Base-by-base conservation (phyloP, 1,139 yeast genomes). In the Yamadazyma membranifaciens region DNA sequence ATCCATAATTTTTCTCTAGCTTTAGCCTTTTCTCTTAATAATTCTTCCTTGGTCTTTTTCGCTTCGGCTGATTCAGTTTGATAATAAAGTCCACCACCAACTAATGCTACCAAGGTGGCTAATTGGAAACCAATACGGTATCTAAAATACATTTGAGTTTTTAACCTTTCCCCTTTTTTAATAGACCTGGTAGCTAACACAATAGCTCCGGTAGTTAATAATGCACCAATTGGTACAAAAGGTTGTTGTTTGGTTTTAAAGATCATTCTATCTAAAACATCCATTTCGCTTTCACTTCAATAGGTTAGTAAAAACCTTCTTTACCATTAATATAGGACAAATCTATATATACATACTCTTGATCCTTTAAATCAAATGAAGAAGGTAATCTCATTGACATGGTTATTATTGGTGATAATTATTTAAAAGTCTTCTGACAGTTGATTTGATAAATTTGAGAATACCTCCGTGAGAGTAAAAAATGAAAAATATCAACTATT, bases 51-150 rank as follows among this genome's bases (percentile, higher is more conserved):
- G 14, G 81, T 57, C 54, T 76, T 71, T 54, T 74, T 68, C 45
- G 67, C 63, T 42, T 62, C 63, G 9, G 45, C 51, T 3, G 67
- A 48, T 44, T 70, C 76, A 26, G 57, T 62, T 49, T 81, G 87
- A 60, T 75, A 84, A 48, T 77, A 63, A 55, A 71, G 71, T 2
- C 94, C 89, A 31, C 97, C 97, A 11, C 80, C 81, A 2, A 89
- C 85, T 44, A 89, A 69, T 0, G 96, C 96, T 7, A 80, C 80
- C 40, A 89, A 68, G 0, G 97, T 89, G 43, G 83, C 77, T 10
- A 86, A 86, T 62, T 89, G 98, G 54, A 88, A 74, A 1, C 80
- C 95, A 37, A 89, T 91, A 69, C 97, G 83, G 79, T 89, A 87
- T 52, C 92, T 77, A 69, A 87, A 89, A 80, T 87, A 89, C 42